Evolutionary conservation across 1,284 basidiomycete species (phyloP).

Genomic region (Ustilago shanxiensis): DNA sequence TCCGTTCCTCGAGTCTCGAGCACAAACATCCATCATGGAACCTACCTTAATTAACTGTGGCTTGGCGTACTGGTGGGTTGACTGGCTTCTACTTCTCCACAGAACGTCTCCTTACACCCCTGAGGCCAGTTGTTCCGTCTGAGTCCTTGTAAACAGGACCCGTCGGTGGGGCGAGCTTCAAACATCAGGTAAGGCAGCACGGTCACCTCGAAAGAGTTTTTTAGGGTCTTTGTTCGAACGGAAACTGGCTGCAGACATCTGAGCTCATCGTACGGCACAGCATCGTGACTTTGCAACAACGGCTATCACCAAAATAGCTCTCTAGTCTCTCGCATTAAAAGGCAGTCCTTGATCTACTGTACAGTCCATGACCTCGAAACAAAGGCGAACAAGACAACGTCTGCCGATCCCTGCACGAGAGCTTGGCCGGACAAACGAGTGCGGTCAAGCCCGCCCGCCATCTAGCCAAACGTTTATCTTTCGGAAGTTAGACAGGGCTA

Average conservation of each 20-base stretch:
- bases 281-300: neutral
- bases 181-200: too few relatives aligned
- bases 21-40: neutral
- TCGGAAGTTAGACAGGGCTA: neutral
- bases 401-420: neutral
- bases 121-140: neutral
- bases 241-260: neutral
- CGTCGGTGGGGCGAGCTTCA: too few relatives aligned
- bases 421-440: neutral
- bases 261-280: conserved; percentile 2
- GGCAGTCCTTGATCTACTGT: too few relatives aligned
- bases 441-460: neutral
- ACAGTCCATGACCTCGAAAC: too few relatives aligned
- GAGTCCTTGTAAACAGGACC: too few relatives aligned
- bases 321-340: neutral
- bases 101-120: conserved; percentile 6
- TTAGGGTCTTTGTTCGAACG: conserved; percentile 10
- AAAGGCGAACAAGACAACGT: too few relatives aligned
- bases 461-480: neutral
- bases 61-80: neutral
- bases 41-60: neutral
- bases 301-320: neutral
- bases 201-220: neutral
- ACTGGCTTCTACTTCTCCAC: neutral
- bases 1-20: conserved; percentile 1